These are phyloP conservation scores for Malus hybrid DNA, from an alignment of 331 rosid species.

Conservation along the genomic window DNA sequence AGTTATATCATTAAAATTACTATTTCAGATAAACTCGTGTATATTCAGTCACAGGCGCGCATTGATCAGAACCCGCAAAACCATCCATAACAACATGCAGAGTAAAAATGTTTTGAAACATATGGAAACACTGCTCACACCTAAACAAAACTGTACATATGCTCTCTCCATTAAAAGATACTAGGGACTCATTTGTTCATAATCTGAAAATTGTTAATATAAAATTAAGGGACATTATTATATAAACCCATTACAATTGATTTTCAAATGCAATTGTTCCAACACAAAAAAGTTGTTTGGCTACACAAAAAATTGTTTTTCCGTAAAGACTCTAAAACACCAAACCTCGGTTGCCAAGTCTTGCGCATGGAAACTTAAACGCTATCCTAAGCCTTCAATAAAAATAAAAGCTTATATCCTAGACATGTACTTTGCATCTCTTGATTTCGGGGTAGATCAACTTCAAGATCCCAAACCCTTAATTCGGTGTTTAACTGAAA, in stretches of 20 bases:
- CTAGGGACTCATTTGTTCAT: background rate
- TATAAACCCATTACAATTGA: background rate
- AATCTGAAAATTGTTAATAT: background rate
- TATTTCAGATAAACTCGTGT: conserved; percentile 26
- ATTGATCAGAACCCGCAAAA: background rate
- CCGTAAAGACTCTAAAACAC: background rate
- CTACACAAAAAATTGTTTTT: background rate
- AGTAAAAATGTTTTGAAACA: background rate
- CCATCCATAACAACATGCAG: background rate
- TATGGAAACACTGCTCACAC: background rate
- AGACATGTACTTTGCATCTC: background rate
- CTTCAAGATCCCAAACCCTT: background rate
- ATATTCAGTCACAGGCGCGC: conserved; percentile 13
- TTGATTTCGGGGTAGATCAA: background rate
- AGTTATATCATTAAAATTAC: conserved; percentile 19
- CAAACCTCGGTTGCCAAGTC: background rate
- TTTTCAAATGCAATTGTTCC: background rate
- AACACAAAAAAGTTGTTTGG: background rate
- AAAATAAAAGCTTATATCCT: background rate
- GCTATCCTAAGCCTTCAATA: background rate
- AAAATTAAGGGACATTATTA: too few species aligned
- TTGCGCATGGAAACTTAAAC: background rate
- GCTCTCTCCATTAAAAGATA: background rate
- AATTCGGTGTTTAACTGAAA: background rate
- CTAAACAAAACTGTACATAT: background rate